Percentiles rank a stretch among this genome's conserved stretches.
These are phyloP conservation scores for Malbranchea cinnamomea DNA, from an alignment of 2,329 filamentous ascomycete genomes.

Conservation along the genomic window DNA sequence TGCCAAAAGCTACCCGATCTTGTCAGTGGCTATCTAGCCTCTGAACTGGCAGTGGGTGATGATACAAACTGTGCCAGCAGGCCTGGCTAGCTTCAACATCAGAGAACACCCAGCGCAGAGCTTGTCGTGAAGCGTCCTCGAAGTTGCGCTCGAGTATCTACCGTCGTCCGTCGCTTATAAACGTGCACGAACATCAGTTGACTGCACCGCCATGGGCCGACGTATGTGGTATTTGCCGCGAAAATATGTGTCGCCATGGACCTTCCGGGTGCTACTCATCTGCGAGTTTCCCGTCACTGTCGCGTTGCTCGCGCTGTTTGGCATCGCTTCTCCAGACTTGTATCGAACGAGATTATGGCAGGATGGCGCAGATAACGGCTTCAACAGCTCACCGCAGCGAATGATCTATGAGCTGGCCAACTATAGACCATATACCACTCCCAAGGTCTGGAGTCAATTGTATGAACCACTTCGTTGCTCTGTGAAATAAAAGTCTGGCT, in stretches of 20 bases:
- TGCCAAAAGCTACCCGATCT: too few relatives aligned
- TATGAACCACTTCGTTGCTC: slow-evolving; percentile 19
- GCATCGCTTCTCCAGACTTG: slow-evolving; percentile 45
- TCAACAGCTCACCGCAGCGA: slow-evolving; percentile 44
- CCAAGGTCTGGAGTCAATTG: slow-evolving; percentile 47
- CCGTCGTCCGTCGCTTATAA: too few relatives aligned
- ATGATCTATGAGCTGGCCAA: slow-evolving; percentile 45
- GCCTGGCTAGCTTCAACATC: too few relatives aligned
- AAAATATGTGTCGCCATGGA: slow-evolving; percentile 38
- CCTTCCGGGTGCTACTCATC: slow-evolving; percentile 37
- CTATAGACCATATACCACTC: slow-evolving; percentile 37
- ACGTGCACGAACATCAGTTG: too few relatives aligned
- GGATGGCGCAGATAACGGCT: slow-evolving; percentile 45
- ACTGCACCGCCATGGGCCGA: too few relatives aligned
- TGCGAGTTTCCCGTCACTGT: slow-evolving; percentile 44
- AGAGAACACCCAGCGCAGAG: too few relatives aligned
- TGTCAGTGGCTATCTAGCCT: too few relatives aligned
- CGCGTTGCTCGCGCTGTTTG: slow-evolving; percentile 43
- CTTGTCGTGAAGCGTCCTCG: too few relatives aligned
- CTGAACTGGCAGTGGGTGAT: too few relatives aligned
- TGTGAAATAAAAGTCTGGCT: background rate
- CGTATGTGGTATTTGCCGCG: slow-evolving; percentile 31
- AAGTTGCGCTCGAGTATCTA: too few relatives aligned
- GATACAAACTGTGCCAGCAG: too few relatives aligned
- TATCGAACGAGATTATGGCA: slow-evolving; percentile 48